Evolutionary conservation across 2,329 filamentous ascomycete species (phyloP).

Genomic region (Phyllachora maydis): DNA sequence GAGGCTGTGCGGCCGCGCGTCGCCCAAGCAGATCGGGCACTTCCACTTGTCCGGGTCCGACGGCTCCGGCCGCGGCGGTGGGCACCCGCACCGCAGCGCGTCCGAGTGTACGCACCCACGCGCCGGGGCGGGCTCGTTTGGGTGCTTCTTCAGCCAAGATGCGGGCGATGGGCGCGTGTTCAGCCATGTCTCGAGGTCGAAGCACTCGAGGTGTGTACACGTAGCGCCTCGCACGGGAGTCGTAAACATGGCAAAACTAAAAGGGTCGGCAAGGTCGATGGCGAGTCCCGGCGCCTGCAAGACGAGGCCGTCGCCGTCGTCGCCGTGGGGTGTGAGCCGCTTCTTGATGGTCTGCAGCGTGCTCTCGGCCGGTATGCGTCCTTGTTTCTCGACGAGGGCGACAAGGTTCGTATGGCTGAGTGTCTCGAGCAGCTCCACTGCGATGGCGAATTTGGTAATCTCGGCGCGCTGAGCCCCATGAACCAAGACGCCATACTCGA

Average conservation of each 20-base stretch:
- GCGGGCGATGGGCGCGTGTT: slow-evolving; percentile 37
- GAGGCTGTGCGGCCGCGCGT: slow-evolving; percentile 55
- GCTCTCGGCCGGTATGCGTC: slow-evolving; percentile 18
- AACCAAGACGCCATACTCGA: no score
- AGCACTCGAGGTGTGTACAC: slow-evolving; percentile 72
- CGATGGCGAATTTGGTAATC: slow-evolving; percentile 30
- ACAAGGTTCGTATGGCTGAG: slow-evolving; percentile 22
- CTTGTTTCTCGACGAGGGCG: slow-evolving; percentile 13
- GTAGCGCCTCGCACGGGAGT: slow-evolving; percentile 47
- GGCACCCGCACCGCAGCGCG: slow-evolving; percentile 14
- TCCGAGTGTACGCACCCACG: no score
- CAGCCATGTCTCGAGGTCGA: slow-evolving; percentile 73
- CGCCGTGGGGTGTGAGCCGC: slow-evolving; percentile 15
- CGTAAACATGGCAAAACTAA: slow-evolving; percentile 41
- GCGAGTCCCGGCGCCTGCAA: slow-evolving; percentile 35
- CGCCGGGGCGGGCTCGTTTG: no score
- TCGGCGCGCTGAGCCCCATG: slow-evolving; percentile 31
- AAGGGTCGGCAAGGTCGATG: slow-evolving; percentile 47
- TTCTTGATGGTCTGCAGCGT: slow-evolving; percentile 36
- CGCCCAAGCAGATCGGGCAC: slow-evolving; percentile 64
- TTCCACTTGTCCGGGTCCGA: slow-evolving; percentile 53
- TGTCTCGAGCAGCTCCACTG: slow-evolving; percentile 48
- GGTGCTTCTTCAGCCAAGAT: slow-evolving; percentile 13
- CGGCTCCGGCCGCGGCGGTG: slow-evolving; percentile 20
- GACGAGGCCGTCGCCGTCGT: slow-evolving; percentile 45